Evolutionary conservation across 305 asterid species (phyloP).

Genomic region (Solanum hybrid): DNA sequence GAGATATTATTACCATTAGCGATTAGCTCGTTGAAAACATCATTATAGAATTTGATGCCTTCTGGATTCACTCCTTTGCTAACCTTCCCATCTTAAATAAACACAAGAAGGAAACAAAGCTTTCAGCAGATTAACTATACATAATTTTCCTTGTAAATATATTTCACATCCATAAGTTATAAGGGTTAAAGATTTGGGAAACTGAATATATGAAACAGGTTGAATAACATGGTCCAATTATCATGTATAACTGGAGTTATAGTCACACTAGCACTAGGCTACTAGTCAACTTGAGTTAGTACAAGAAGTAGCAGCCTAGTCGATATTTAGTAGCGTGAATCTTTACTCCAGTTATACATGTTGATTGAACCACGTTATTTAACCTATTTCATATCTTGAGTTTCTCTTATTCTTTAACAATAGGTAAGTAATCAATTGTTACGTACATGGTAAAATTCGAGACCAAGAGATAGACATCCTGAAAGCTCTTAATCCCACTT

Average conservation of each 20-base stretch:
- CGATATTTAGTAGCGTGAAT: neutral
- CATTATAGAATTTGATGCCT: neutral
- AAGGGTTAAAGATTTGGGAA: neutral
- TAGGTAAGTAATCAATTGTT: neutral
- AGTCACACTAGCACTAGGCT: neutral
- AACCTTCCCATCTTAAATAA: neutral
- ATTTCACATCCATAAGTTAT: neutral
- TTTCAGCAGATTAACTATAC: neutral
- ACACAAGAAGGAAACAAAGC: neutral
- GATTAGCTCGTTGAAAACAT: neutral
- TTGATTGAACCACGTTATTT: neutral
- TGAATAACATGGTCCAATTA: neutral
- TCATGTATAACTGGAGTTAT: neutral
- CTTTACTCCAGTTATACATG: neutral
- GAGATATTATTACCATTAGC: neutral
- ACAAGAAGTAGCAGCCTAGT: neutral
- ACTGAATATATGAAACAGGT: neutral
- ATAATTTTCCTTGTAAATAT: neutral
- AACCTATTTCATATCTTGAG: neutral
- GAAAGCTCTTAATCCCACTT: neutral
- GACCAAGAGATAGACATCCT: constrained; percentile 4
- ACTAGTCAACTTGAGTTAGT: neutral
- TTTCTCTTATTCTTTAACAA: too few relatives aligned
- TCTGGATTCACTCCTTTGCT: neutral
- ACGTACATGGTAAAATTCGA: neutral